Evolutionary conservation across 2,329 filamentous ascomycete species (phyloP).

Genomic region (Geosmithia morbida): DNA sequence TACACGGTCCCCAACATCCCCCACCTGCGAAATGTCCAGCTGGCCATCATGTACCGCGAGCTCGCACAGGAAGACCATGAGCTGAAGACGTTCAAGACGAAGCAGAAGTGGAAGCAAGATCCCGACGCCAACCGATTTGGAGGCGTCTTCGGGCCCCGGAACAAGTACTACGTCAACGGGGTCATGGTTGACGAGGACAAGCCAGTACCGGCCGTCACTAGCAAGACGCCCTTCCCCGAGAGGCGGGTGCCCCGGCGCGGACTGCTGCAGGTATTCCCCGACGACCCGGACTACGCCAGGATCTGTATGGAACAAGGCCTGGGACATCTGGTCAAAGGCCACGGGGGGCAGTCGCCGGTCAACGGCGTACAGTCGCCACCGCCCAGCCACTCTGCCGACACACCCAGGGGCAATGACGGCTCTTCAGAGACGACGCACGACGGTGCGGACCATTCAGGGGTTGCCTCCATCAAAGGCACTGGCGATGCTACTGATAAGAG

Average conservation of each 20-base stretch:
- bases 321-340: conserved; percentile 33
- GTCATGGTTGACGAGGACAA: conserved; percentile 34
- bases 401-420: conserved; percentile 9
- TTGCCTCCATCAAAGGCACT: not conserved
- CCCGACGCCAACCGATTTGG: conserved; percentile 35
- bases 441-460: not conserved
- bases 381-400: conserved; percentile 17
- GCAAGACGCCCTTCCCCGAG: conserved; percentile 39
- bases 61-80: conserved; percentile 35
- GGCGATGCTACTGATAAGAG: not conserved
- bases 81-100: conserved; percentile 22
- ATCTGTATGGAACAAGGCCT: conserved; percentile 44
- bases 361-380: conserved; percentile 35
- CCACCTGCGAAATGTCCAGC: conserved; percentile 39
- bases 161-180: conserved; percentile 45
- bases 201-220: conserved; percentile 29
- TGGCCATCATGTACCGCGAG: conserved; percentile 46
- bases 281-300: conserved; percentile 41
- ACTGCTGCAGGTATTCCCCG: conserved; percentile 33
- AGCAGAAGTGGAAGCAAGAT: conserved; percentile 44
- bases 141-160: conserved; percentile 36
- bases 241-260: conserved; percentile 39
- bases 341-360: conserved; percentile 24
- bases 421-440: conserved; percentile 12
- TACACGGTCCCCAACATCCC: conserved; percentile 40